Percentiles rank a stretch among this genome's conserved stretches.
phyloP scores from a whole-genome alignment of 108 stramenopile species.

The Nitzschia sp. region DNA sequence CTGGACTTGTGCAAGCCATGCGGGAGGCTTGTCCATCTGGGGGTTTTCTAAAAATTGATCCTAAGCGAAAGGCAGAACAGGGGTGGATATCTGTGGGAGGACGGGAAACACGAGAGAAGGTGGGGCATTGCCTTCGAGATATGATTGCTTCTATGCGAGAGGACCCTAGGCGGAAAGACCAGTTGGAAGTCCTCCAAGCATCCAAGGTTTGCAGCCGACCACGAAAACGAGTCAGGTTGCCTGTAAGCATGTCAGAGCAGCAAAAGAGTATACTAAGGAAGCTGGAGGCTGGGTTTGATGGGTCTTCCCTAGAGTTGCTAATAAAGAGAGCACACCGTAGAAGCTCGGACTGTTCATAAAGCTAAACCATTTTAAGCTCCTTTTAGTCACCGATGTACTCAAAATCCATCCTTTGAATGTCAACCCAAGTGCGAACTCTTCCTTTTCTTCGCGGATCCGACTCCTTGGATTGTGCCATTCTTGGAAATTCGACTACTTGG shows the following conservation, averaged over 20 bases:
- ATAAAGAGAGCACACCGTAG: too few relatives aligned
- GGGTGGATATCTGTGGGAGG: constrained; percentile 24
- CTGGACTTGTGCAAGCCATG: constrained; percentile 16
- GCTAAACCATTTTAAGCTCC: too few relatives aligned
- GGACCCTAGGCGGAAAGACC: neutral
- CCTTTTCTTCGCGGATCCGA: too few relatives aligned
- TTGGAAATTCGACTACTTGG: too few relatives aligned
- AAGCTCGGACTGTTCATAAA: too few relatives aligned
- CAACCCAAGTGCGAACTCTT: too few relatives aligned
- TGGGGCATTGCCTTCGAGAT: constrained; percentile 30
- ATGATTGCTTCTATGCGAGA: constrained; percentile 19
- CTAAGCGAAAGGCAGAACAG: neutral
- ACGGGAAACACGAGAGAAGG: constrained; percentile 18
- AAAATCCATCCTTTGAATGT: too few relatives aligned
- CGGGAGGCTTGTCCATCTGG: constrained; percentile 18
- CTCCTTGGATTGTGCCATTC: too few relatives aligned
- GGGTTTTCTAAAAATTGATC: constrained; percentile 20
- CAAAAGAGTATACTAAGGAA: constrained; percentile 1
- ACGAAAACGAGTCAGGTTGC: neutral
- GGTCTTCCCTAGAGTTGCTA: neutral
- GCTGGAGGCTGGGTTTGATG: constrained; percentile 14
- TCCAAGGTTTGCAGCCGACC: constrained; percentile 1
- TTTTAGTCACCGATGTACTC: too few relatives aligned
- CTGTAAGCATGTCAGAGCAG: constrained; percentile 2
- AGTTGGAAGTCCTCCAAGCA: constrained; percentile 3